Evolutionary conservation across 805 yeast genomes (phyloP).

Genomic region (Candida ortonii): DNA sequence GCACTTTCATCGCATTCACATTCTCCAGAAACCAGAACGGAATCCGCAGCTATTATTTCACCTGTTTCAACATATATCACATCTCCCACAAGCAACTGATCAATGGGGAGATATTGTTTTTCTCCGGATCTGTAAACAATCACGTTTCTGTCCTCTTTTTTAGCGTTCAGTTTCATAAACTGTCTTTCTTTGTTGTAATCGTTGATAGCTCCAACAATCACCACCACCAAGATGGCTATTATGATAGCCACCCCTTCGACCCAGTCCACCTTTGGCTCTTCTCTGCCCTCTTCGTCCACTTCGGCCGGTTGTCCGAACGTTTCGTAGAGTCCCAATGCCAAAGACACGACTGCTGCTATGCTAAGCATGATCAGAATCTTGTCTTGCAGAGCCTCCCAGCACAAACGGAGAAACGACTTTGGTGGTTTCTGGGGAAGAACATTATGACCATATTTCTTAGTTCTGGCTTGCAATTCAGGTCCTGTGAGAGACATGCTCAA

Average conservation of each 20-base stretch:
- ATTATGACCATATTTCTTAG: constrained; percentile 62
- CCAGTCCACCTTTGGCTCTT: constrained; percentile 89
- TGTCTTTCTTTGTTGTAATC: constrained; percentile 96
- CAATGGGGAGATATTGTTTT: constrained; percentile 65
- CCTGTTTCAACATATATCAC: constrained; percentile 83
- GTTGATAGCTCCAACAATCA: constrained; percentile 89
- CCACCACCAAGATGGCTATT: constrained; percentile 87
- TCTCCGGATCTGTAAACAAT: constrained; percentile 73
- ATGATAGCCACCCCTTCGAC: constrained; percentile 98
- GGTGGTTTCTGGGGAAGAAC: constrained; percentile 67
- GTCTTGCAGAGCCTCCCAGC: constrained; percentile 85
- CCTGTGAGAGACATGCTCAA: constrained; percentile 32
- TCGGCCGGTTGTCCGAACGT: constrained; percentile 81
- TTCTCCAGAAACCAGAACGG: constrained; percentile 66
- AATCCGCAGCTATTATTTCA: constrained; percentile 89
- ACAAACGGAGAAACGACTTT: constrained; percentile 63
- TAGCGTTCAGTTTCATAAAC: constrained; percentile 80
- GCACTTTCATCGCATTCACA: constrained; percentile 91
- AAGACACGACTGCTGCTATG: constrained; percentile 83
- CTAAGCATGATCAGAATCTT: constrained; percentile 81
- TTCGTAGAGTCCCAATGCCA: constrained; percentile 89
- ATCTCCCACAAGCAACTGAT: constrained; percentile 84
- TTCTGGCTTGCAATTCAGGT: constrained; percentile 37
- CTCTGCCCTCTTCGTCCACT: constrained; percentile 73
- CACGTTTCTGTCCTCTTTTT: constrained; percentile 80